Evolutionary conservation across 202 grass and related monocot genomes (phyloP).

Genomic region (Musa balbisiana): DNA sequence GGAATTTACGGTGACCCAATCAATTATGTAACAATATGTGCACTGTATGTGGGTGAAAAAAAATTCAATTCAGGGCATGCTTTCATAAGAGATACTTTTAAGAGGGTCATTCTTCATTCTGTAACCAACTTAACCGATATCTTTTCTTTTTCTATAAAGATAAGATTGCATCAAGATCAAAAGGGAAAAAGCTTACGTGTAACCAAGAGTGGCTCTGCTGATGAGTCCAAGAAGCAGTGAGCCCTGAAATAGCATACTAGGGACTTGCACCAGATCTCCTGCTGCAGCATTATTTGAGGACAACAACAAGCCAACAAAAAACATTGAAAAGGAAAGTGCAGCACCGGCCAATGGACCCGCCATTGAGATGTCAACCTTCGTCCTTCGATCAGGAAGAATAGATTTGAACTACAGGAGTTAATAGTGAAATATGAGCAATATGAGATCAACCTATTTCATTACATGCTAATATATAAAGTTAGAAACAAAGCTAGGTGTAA

Average conservation of each 20-base stretch:
- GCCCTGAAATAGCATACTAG: constrained; percentile 90
- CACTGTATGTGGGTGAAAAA: too few relatives aligned
- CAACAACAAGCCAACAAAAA: constrained; percentile 85
- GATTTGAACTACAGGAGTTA: constrained; percentile 89
- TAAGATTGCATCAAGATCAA: constrained; percentile 5
- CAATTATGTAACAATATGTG: too few relatives aligned
- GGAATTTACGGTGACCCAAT: constrained; percentile 15
- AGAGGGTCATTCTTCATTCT: background rate
- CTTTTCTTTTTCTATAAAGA: too few relatives aligned
- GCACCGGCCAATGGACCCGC: constrained; percentile 87
- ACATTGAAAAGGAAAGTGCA: constrained; percentile 98
- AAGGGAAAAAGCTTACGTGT: constrained; percentile 48
- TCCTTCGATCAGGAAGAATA: constrained; percentile 77
- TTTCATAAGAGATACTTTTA: constrained; percentile 2
- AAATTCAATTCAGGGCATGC: too few relatives aligned
- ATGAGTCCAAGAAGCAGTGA: constrained; percentile 95
- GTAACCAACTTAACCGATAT: background rate
- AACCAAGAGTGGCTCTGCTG: constrained; percentile 91
- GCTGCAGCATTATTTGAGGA: constrained; percentile 64
- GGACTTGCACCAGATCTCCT: constrained; percentile 92
- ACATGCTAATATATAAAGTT: background rate
- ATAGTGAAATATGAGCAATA: constrained; percentile 29
- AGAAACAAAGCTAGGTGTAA: background rate
- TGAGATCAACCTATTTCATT: background rate
- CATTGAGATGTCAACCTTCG: constrained; percentile 84